Percentiles rank a stretch among this genome's conserved stretches.
Conservation (phyloP, 148 eudicot genomes). For the Salicornia ramosissima region DNA sequence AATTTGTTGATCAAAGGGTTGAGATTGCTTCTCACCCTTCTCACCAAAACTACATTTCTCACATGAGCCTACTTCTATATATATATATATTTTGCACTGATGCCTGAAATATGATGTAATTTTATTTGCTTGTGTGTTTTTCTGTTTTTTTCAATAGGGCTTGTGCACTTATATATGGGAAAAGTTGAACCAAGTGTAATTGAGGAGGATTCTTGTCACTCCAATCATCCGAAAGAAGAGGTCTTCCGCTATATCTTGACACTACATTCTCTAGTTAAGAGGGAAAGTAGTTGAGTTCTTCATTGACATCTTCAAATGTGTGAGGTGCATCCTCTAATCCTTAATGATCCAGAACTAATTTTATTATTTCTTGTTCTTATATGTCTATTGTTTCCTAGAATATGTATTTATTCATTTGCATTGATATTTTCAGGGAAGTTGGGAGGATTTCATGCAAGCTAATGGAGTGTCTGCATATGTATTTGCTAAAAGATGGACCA, state of each 20-base stretch:
- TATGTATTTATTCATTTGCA: background rate
- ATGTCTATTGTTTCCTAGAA: background rate
- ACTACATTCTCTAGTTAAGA: conserved; percentile 37
- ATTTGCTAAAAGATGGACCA: conserved; percentile 84
- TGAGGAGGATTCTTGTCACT: conserved; percentile 37
- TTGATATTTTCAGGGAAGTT: conserved; percentile 54
- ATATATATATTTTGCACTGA: conserved; percentile 43
- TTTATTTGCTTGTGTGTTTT: conserved; percentile 8
- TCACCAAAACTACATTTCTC: too few relatives aligned
- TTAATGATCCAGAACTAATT: background rate
- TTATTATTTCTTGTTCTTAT: conserved; percentile 19
- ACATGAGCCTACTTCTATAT: too few relatives aligned
- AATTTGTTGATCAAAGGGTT: too few relatives aligned
- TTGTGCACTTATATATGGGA: conserved; percentile 65
- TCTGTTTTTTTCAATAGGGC: conserved; percentile 38
- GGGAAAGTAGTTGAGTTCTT: conserved; percentile 61
- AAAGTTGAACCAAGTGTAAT: conserved; percentile 62
- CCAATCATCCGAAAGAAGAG: conserved; percentile 55
- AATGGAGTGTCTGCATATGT: conserved; percentile 74
- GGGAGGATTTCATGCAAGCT: conserved; percentile 75
- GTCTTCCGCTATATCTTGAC: conserved; percentile 55
- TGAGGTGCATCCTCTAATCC: conserved; percentile 41
- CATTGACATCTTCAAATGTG: conserved; percentile 46
- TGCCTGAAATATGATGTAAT: conserved; percentile 20
- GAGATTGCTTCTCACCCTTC: too few relatives aligned